Evolutionary conservation across 2,329 filamentous ascomycete genomes (phyloP), one percentile per base, ranked within the genome.

Genomic region (Fusarium buharicum): DNA sequence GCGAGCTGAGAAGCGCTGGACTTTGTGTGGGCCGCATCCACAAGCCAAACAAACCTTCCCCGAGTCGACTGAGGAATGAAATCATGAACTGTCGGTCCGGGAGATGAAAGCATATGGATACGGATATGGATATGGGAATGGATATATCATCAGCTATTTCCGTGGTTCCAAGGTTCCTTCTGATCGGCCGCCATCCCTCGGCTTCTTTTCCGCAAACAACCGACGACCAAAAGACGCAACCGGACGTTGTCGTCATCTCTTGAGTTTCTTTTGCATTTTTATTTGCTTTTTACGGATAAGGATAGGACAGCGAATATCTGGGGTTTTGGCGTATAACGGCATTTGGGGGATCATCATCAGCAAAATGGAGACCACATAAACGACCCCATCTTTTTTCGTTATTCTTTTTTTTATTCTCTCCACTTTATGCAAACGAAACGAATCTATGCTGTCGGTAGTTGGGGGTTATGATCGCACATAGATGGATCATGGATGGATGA

Each of bases 1-100:
- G 22, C 22, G 22, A 59, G 30, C 53, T 39, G 33, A 46, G 33
- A 41, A 33, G 50, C 34, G 31, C 17, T 30, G 10, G n/a, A 59
- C 37, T 28, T 43, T 31, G 37, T 59, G 62, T 66, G 59, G 62
- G 54, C 48, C 58, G 34, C 47, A 20, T 22, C 22, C 52, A 63
- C 39, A 51, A 54, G 50, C 46, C 43, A 47, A 50, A 6, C 22
- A 4, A 22, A 22, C 20, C n/a, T n/a, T 20, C 22, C 52, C 60
- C 39, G 45, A 54, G 50, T 43, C 43, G 44, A 47, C 31, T 36
- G 17, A 58, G 38, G 34, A 37, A 31, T 27, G 28, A 28, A 12
- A 14, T 34, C 28, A 28, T 13, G 27, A 28, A 13, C 27, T 57
- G 51, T 47, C 50, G 56, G 58, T 27, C 44, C 44, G 45, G 43